Evolutionary conservation across 2,329 filamentous ascomycete genomes (phyloP).

Genomic region (Phyllosticta citribraziliensis): DNA sequence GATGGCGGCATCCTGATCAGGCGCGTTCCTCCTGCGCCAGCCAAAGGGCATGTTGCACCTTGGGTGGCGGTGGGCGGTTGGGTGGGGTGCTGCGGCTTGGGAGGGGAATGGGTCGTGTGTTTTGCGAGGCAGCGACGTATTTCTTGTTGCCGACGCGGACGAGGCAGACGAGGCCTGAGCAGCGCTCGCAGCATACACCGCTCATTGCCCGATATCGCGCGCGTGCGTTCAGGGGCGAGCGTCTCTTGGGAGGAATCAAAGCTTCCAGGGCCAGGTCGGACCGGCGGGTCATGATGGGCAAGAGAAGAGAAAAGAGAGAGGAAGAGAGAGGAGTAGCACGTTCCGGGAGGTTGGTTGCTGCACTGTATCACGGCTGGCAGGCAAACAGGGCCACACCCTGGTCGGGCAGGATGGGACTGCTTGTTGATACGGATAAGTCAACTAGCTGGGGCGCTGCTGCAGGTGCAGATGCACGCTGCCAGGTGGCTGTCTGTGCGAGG

Average conservation of each 20-base stretch:
- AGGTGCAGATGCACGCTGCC: background rate
- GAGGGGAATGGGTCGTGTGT: background rate
- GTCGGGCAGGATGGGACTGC: background rate
- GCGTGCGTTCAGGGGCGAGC: slow-evolving; percentile 7
- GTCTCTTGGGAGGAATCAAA: slow-evolving; percentile 4
- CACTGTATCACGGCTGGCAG: background rate
- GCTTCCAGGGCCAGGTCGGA: background rate
- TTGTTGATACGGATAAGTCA: background rate
- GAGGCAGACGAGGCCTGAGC: background rate
- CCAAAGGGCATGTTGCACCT: slow-evolving; percentile 7
- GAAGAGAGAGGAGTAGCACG: background rate
- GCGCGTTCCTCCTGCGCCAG: slow-evolving; percentile 6
- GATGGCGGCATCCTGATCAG: slow-evolving; percentile 1
- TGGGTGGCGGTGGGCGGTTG: background rate
- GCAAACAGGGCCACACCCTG: background rate
- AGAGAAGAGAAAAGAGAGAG: background rate
- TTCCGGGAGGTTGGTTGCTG: background rate
- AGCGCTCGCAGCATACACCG: slow-evolving; percentile 6
- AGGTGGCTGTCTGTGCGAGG: background rate
- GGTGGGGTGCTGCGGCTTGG: background rate
- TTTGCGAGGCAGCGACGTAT: background rate
- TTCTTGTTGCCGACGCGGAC: background rate
- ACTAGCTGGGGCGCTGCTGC: background rate
- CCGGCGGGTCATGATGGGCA: background rate
- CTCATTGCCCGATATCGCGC: slow-evolving; percentile 11